Conservation (phyloP, 225 moss, liverwort and hornwort species). For the Marchantia polymorpha region DNA sequence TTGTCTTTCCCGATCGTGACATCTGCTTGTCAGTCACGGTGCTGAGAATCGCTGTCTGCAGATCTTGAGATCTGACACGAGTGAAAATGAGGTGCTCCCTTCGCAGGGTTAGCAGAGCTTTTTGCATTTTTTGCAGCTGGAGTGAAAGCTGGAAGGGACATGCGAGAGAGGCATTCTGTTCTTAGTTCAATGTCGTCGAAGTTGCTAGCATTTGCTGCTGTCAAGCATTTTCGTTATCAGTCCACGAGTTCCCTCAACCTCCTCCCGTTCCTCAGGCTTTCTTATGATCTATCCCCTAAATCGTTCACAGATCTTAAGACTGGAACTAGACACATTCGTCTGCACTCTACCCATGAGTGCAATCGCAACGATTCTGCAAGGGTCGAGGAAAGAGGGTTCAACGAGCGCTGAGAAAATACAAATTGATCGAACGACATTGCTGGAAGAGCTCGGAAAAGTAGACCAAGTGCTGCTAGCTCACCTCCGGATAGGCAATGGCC, state of each 20-base stretch:
- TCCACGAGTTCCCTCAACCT: background rate
- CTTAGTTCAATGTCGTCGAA: background rate
- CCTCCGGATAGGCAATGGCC: background rate
- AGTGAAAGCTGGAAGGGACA: too few species aligned
- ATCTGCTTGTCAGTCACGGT: too few species aligned
- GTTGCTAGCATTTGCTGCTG: background rate
- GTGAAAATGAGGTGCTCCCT: too few species aligned
- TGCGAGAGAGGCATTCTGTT: too few species aligned
- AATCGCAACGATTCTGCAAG: background rate
- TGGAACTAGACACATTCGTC: background rate
- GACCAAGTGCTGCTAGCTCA: background rate
- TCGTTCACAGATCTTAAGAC: slow-evolving; percentile 1
- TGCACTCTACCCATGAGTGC: background rate
- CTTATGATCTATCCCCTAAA: slow-evolving; percentile 1
- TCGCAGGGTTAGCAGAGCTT: too few species aligned
- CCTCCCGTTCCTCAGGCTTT: background rate
- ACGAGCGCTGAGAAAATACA: background rate
- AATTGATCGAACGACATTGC: background rate
- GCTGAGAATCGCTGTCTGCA: too few species aligned
- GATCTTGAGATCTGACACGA: too few species aligned
- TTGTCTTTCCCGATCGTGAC: too few species aligned
- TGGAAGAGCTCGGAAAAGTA: background rate
- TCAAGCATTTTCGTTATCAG: background rate
- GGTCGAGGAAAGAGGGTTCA: background rate
- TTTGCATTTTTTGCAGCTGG: too few species aligned